Evolutionary conservation across 257 asterid species (phyloP), one percentile per base, ranked within the genome.

Genomic region (Euphrasia confusa): DNA sequence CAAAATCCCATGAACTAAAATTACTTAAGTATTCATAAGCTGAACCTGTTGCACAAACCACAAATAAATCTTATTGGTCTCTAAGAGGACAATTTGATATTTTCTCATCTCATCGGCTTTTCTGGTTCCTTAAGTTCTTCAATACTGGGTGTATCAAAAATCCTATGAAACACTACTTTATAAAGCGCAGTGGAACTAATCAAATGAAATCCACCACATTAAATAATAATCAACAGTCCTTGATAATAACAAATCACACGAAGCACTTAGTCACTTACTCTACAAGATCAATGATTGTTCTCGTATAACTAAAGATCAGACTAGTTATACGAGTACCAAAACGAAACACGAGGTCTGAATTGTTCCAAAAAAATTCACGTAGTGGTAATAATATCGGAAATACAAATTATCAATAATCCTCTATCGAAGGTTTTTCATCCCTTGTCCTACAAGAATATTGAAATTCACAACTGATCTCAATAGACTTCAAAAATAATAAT

Each of bases 191-290:
- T 26, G 37, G 55, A 69, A 52, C 13, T 24, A 2, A 18, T 39
- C 11, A 17, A 55, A 69, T 15, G 48, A 58, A 35, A 64, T 15
- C 42, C 30, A 50, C 55, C 26, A 47, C 60, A 55, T 44, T 35
- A 52, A 18, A 32, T 59, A 13, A 27, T 32, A 4, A 49, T 37
- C 65, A 67, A 17, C 13, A 17, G 48, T 47, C 49, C 71, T 44
- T 44, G 58, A 58, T 32, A 49, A 58, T 48, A 17, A 67, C 48
- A 35, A 4, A 12, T 35, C 32, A 50, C 66, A 68, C 54, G 30
- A 18, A 35, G 6, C 21, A 32, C 54, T 48, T 1, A 33, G 17
- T 27, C 17, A 32, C 40, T 33, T 2, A 35, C 30, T 28, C 27
- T n/a, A 58, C 18, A 10, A 1, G 63, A 7, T 12, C 53, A 58